Evolutionary conservation across 2,329 filamentous ascomycete genomes (phyloP).

Genomic region (Venturia oleaginea): DNA sequence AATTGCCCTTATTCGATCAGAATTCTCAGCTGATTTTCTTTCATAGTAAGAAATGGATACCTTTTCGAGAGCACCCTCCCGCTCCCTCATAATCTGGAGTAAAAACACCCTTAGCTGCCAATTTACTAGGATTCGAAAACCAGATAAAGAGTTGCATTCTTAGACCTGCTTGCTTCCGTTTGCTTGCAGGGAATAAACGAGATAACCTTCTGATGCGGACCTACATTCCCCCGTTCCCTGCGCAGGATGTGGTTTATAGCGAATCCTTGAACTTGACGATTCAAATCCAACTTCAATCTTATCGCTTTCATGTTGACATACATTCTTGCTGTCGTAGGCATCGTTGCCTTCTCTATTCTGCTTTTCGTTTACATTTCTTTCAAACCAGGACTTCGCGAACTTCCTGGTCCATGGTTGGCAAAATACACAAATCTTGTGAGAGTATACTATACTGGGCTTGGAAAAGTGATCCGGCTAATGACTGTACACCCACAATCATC

Average conservation of each 20-base stretch:
- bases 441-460: neutral
- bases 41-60: too few species aligned
- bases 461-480: constrained; percentile 4
- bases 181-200: neutral
- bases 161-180: too few species aligned
- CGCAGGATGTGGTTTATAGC: neutral
- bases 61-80: too few species aligned
- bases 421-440: neutral
- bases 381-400: neutral
- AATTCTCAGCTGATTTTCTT: too few species aligned
- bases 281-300: neutral
- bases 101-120: too few species aligned
- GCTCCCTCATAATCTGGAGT: too few species aligned
- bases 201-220: neutral
- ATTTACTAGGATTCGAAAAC: too few species aligned
- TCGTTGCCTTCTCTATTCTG: neutral
- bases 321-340: neutral
- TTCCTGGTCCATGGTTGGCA: constrained; percentile 2
- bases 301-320: neutral
- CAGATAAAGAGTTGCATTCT: too few species aligned
- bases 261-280: neutral
- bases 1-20: too few species aligned
- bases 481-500: too few species aligned
- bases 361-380: neutral
- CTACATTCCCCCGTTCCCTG: neutral